Percentiles rank a stretch among this genome's conserved stretches.
Conservation (phyloP, 163 green algal species). For the Smithsoniella earleae region DNA sequence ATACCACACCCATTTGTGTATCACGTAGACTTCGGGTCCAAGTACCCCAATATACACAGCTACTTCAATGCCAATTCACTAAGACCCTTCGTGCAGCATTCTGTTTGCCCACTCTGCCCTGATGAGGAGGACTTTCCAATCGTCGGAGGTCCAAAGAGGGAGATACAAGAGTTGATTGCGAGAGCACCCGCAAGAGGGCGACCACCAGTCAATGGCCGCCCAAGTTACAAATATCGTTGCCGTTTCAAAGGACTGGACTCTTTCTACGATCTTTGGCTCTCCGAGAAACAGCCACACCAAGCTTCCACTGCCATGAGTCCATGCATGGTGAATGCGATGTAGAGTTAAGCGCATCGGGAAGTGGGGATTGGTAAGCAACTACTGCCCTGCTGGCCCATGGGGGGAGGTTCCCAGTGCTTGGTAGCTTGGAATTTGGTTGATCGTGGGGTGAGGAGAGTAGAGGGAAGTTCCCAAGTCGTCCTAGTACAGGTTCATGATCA, state of each 20-base stretch:
- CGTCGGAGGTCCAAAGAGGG: not conserved
- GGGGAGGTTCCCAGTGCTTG: too few species aligned
- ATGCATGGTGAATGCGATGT: too few species aligned
- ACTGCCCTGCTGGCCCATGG: too few species aligned
- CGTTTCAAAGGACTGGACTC: not conserved
- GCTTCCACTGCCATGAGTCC: too few species aligned
- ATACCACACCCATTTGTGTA: not conserved
- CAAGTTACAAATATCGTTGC: not conserved
- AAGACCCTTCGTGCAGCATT: not conserved
- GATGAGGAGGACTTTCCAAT: not conserved
- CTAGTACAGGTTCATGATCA: too few species aligned
- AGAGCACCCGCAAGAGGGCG: not conserved
- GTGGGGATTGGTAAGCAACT: too few species aligned
- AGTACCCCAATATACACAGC: not conserved
- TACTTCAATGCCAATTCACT: not conserved
- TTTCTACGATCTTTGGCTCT: not conserved
- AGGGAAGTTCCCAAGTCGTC: too few species aligned
- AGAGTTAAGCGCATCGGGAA: too few species aligned
- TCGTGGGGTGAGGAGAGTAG: too few species aligned
- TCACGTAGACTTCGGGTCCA: not conserved
- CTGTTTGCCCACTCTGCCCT: not conserved
- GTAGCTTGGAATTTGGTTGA: too few species aligned
- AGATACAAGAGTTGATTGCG: not conserved
- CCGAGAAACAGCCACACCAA: too few species aligned
- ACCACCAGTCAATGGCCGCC: not conserved